Conservation (phyloP, 139 green algal species). For the Monoraphidium neglectum region DNA sequence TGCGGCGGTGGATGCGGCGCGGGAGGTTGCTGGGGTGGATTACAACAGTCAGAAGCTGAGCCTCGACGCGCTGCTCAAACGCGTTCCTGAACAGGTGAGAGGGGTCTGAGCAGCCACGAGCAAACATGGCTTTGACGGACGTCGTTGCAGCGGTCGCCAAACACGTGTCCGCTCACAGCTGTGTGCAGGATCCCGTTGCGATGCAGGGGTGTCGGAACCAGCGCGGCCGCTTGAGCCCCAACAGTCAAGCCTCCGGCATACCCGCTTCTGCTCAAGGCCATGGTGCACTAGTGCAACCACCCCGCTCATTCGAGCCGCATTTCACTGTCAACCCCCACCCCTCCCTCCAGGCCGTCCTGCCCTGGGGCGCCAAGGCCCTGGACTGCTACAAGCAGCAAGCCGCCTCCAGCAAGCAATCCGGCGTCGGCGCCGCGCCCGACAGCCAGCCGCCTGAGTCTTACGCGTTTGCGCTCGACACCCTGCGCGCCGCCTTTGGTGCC, state of each 20-base stretch:
- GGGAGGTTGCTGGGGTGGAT: conserved; percentile 22
- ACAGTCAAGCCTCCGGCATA: too few species aligned
- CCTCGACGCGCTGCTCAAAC: conserved; percentile 14
- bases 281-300: too few species aligned
- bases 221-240: too few species aligned
- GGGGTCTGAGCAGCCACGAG: too few species aligned
- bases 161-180: too few species aligned
- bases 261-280: too few species aligned
- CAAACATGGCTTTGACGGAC: too few species aligned
- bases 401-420: not conserved
- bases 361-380: conserved; percentile 26
- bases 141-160: too few species aligned
- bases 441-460: conserved; percentile 19
- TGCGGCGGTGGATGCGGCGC: conserved; percentile 1
- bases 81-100: conserved; percentile 17
- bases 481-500: conserved; percentile 6
- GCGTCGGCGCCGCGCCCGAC: not conserved
- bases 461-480: conserved; percentile 17
- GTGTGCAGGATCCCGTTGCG: too few species aligned
- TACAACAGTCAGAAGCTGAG: conserved; percentile 25
- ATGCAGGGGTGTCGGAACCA: too few species aligned
- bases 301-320: too few species aligned
- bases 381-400: conserved; percentile 28
- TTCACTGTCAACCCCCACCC: too few species aligned
- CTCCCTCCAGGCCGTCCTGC: conserved; percentile 11